Evolutionary conservation across 164 flowering plant species (phyloP).

Genomic region (Cinnamomum micranthum): DNA sequence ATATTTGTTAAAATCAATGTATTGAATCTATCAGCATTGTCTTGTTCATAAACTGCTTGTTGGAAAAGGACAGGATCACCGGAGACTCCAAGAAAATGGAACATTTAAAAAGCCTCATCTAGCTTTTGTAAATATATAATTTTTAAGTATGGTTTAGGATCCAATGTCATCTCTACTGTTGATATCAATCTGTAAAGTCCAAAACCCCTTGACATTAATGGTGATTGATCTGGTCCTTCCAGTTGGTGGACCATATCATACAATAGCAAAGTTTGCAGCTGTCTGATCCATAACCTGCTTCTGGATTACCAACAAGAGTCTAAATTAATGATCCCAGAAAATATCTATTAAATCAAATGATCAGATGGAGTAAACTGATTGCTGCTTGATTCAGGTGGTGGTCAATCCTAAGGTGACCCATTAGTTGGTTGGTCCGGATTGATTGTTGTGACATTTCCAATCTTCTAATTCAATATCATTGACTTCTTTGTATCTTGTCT

Average conservation of each 20-base stretch:
- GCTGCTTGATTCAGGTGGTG: too few species aligned
- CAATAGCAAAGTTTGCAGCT: neutral
- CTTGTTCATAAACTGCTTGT: constrained; percentile 1
- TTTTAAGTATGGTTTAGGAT: neutral
- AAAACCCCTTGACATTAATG: neutral
- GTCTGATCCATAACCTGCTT: neutral
- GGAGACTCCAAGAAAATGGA: neutral
- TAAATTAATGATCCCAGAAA: too few species aligned
- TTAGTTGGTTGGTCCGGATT: too few species aligned
- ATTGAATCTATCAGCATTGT: neutral
- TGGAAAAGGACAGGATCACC: constrained; percentile 9
- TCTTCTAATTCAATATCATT: neutral
- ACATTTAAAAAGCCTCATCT: constrained; percentile 5
- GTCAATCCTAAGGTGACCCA: too few species aligned
- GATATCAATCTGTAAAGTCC: neutral
- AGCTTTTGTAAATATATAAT: constrained; percentile 13
- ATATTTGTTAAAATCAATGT: neutral
- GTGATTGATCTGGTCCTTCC: neutral
- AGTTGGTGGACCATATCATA: neutral
- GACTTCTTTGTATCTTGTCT: neutral
- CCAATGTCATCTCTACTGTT: neutral
- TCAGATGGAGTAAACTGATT: neutral
- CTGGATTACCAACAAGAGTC: neutral
- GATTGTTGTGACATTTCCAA: neutral
- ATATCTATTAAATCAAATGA: neutral